These are phyloP conservation scores for Paecilomyces sp. DNA, from an alignment of 2,329 filamentous ascomycete species.

Conservation along the genomic window DNA sequence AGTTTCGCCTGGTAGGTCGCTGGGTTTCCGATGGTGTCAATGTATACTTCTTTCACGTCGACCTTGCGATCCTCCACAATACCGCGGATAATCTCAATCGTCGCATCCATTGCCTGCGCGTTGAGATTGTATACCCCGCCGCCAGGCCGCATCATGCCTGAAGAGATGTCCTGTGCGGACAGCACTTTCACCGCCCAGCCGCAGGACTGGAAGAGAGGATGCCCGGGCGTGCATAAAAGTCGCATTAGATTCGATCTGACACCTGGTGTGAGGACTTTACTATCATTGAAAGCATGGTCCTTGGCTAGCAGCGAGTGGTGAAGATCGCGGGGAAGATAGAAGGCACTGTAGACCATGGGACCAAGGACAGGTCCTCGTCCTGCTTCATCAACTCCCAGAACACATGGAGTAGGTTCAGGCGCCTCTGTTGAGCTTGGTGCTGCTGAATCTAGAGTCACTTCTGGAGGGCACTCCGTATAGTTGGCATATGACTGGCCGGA, in stretches of 20 bases:
- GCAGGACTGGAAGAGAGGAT: conserved; percentile 55
- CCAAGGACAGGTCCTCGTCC: conserved; percentile 88
- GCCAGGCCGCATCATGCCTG: conserved; percentile 62
- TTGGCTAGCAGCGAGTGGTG: conserved; percentile 67
- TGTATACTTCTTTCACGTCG: conserved; percentile 81
- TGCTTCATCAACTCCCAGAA: conserved; percentile 87
- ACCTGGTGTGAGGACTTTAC: conserved; percentile 78
- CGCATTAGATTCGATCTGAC: conserved; percentile 68
- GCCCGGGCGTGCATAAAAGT: conserved; percentile 59
- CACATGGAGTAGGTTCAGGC: conserved; percentile 52
- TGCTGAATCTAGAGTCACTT: conserved; percentile 41
- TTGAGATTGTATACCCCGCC: conserved; percentile 75
- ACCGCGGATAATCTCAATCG: conserved; percentile 69
- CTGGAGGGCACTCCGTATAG: conserved; percentile 60
- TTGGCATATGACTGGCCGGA: conserved; percentile 63
- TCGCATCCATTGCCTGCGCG: conserved; percentile 90
- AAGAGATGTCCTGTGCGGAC: conserved; percentile 74
- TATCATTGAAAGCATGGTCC: conserved; percentile 87
- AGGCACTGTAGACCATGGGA: conserved; percentile 61
- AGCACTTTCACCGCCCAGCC: conserved; percentile 80
- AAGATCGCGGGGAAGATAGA: conserved; percentile 61
- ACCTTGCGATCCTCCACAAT: conserved; percentile 66
- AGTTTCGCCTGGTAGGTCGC: conserved; percentile 77
- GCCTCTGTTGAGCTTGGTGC: conserved; percentile 18
- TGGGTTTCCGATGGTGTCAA: conserved; percentile 87